A percentile compares a stretch with the other conserved stretches of the same genome.
phyloP scores from a whole-genome alignment of 1,284 basidiomycete species.

The Bothia castanella region DNA sequence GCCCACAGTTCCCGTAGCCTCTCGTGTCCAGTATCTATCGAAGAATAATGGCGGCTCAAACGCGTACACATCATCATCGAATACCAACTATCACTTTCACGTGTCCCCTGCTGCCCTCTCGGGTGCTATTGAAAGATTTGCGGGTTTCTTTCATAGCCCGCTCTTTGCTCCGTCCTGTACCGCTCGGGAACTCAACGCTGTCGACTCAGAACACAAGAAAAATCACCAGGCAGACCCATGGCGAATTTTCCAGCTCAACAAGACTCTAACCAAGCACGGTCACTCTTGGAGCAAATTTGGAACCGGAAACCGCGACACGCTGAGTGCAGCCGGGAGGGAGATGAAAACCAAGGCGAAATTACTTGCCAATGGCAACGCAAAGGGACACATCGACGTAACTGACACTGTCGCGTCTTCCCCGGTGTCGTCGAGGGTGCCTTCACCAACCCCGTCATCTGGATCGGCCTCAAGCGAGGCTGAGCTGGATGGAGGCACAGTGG shows the following conservation, averaged over 20 bases:
- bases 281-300: slow-evolving; percentile 95
- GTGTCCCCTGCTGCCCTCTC: slow-evolving; percentile 83
- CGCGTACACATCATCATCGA: slow-evolving; percentile 90
- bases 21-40: slow-evolving; percentile 63
- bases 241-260: slow-evolving; percentile 97
- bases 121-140: slow-evolving; percentile 87
- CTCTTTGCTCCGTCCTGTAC: slow-evolving; percentile 91
- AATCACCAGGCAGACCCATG: slow-evolving; percentile 94
- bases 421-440: slow-evolving; percentile 52
- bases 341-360: slow-evolving; percentile 49
- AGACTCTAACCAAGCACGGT: slow-evolving; percentile 74
- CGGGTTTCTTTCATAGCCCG: slow-evolving; percentile 93
- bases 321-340: slow-evolving; percentile 67
- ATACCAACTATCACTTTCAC: slow-evolving; percentile 94
- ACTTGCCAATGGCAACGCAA: slow-evolving; percentile 12
- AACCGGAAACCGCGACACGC: slow-evolving; percentile 83
- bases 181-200: slow-evolving; percentile 91
- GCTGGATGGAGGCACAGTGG: slow-evolving; percentile 70
- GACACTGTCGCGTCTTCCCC: slow-evolving; percentile 44
- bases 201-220: slow-evolving; percentile 98
- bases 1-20: neutral
- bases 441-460: slow-evolving; percentile 57
- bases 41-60: slow-evolving; percentile 92
- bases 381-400: neutral
- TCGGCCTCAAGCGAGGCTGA: slow-evolving; percentile 57